phyloP scores from a whole-genome alignment of 257 asterid genomes.

The Fraxinus excelsior region DNA sequence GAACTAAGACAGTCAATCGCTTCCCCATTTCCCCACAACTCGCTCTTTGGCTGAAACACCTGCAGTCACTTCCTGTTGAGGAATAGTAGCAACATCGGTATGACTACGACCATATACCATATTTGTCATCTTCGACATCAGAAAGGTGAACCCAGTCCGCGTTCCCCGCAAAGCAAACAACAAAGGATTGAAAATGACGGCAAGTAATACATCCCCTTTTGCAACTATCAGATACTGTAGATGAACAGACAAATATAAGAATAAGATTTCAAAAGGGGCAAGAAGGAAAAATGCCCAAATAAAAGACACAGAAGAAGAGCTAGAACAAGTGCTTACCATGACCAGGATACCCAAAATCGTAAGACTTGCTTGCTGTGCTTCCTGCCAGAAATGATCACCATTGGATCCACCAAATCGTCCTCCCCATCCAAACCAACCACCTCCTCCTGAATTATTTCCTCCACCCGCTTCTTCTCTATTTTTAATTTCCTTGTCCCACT shows the following conservation, averaged over 20 bases:
- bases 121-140: slow-evolving; percentile 49
- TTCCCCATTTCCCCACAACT: slow-evolving; percentile 83
- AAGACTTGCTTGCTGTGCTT: slow-evolving; percentile 84
- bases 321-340: slow-evolving; percentile 45
- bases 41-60: slow-evolving; percentile 69
- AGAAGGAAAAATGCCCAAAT: neutral
- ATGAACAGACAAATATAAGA: neutral
- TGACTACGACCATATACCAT: slow-evolving; percentile 30
- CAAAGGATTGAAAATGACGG: slow-evolving; percentile 77
- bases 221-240: slow-evolving; percentile 74
- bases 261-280: neutral
- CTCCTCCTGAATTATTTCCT: slow-evolving; percentile 75
- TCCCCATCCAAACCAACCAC: slow-evolving; percentile 81
- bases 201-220: slow-evolving; percentile 80
- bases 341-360: slow-evolving; percentile 67
- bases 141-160: slow-evolving; percentile 51
- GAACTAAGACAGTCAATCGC: slow-evolving; percentile 50
- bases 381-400: slow-evolving; percentile 90
- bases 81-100: slow-evolving; percentile 20
- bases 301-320: neutral
- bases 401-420: slow-evolving; percentile 76
- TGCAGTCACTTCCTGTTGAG: slow-evolving; percentile 49
- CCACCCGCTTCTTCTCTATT: slow-evolving; percentile 84
- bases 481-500: slow-evolving; percentile 86
- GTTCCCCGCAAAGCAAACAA: slow-evolving; percentile 72